Percentiles rank a stretch among this genome's conserved stretches.
Conservation (phyloP, 805 yeast genomes). For the Scheffersomyces lignosus region DNA sequence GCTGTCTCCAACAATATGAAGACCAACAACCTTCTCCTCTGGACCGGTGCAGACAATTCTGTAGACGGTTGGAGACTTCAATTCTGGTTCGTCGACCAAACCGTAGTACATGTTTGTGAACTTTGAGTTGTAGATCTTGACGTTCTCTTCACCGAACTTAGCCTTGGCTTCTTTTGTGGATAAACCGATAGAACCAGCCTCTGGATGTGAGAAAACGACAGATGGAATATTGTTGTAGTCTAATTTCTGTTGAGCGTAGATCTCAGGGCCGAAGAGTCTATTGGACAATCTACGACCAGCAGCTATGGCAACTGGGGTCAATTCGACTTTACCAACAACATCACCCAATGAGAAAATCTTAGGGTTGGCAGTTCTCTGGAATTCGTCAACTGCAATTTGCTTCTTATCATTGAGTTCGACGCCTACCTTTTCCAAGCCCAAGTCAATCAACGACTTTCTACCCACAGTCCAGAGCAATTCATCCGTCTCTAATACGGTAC, state of each 20-base stretch:
- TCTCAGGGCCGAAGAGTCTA: slow-evolving; percentile 82
- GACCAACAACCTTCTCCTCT: slow-evolving; percentile 91
- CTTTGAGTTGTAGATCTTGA: slow-evolving; percentile 78
- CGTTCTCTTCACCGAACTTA: slow-evolving; percentile 74
- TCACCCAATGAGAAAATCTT: slow-evolving; percentile 89
- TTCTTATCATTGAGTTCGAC: slow-evolving; percentile 59
- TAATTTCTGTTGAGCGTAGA: slow-evolving; percentile 71
- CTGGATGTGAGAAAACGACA: slow-evolving; percentile 98
- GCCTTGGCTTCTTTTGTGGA: slow-evolving; percentile 75
- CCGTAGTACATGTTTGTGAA: slow-evolving; percentile 95
- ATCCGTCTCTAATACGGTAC: slow-evolving; percentile 57
- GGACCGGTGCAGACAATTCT: slow-evolving; percentile 76
- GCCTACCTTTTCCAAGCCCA: slow-evolving; percentile 77
- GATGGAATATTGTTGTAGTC: slow-evolving; percentile 89
- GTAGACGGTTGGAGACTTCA: slow-evolving; percentile 85
- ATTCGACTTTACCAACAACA: slow-evolving; percentile 87
- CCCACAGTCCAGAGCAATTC: slow-evolving; percentile 93
- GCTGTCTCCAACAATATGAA: slow-evolving; percentile 89
- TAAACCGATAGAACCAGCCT: slow-evolving; percentile 91
- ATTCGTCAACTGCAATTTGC: slow-evolving; percentile 81
- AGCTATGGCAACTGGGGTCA: slow-evolving; percentile 98
- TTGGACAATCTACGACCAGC: slow-evolving; percentile 94
- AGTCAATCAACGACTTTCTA: slow-evolving; percentile 70
- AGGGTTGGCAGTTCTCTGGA: slow-evolving; percentile 73
- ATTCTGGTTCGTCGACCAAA: slow-evolving; percentile 59